Conservation (phyloP, 2,329 filamentous ascomycete species). For the Domatiomyces globalis region DNA sequence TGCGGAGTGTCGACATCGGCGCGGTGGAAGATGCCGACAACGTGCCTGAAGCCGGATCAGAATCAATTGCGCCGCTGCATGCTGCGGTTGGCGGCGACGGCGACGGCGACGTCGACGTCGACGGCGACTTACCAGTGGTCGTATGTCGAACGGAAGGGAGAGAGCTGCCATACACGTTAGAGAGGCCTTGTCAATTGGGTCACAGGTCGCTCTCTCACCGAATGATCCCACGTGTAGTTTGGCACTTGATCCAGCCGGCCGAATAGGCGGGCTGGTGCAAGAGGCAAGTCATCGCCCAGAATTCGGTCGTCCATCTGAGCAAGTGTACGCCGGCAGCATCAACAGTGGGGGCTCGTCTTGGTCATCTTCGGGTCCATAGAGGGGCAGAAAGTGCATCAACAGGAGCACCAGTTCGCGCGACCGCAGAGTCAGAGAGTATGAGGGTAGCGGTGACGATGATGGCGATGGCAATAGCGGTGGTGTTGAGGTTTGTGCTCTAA, state of each 20-base stretch:
- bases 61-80: background rate
- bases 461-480: background rate
- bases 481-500: too few species aligned
- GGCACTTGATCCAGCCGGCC: conserved; percentile 59
- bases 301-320: conserved; percentile 18
- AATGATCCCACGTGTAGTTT: conserved; percentile 65
- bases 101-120: conserved; percentile 28
- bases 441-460: background rate
- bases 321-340: background rate
- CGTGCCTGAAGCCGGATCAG: conserved; percentile 29
- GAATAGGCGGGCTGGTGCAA: conserved; percentile 53
- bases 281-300: conserved; percentile 33
- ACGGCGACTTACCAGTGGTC: conserved; percentile 54
- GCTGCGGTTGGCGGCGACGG: conserved; percentile 12
- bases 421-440: background rate
- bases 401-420: background rate
- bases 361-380: background rate
- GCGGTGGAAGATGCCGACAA: conserved; percentile 47
- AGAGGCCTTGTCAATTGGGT: conserved; percentile 1
- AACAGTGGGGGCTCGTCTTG: background rate
- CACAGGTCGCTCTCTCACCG: conserved; percentile 18
- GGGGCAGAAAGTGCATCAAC: background rate
- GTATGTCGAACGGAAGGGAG: conserved; percentile 48
- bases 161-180: conserved; percentile 13
- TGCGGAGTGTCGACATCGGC: conserved; percentile 34